Base-by-base conservation (phyloP, 805 yeast genomes). In the Wickerhamomyces chaumierensis region DNA sequence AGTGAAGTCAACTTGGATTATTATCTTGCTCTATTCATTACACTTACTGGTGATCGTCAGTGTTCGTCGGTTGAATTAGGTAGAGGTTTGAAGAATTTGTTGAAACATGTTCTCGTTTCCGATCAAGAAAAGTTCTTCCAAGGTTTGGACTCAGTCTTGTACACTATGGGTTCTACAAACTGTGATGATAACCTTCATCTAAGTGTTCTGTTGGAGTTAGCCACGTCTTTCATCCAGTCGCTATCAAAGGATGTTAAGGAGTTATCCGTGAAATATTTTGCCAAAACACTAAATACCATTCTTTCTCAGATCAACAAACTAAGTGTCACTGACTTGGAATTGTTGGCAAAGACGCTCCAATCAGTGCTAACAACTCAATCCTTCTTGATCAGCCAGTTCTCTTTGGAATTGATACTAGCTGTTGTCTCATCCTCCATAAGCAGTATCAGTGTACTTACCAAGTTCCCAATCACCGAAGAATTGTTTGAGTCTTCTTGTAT, bases 371-470 rank as follows among this genome's bases (percentile, higher is more conserved):
- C 29, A 13, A 25, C 29, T 13, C 29, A 25, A 25, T 25, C 29
- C 12, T 25, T 11, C 80, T 46, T 71, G 1, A 65, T 84, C 36
- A 62, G 73, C 4, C 95, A 85, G 53, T 81, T 79, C 51, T 55
- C 74, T 0, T 58, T 78, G 16, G 95, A 85, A 54, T 49, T 69
- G 27, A 53, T 73, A 0, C 46, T 82, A 12, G 12, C 14, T 25
- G 5, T 25, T 8, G n/a, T 25, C n/a, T 25, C n/a, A n/a, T n/a
- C 29, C 29, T 8, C 9, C 12, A 13, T 25, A 4, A 31, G 18
- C 17, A 16, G 12, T 15, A 31, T n/a, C 13, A 12, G n/a, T 16
- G n/a, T n/a, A n/a, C n/a, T n/a, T n/a, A n/a, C n/a, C n/a, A n/a
- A n/a, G n/a, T 16, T 18, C 12, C 11, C 11, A 4, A 12, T 15